Evolutionary conservation across 2,329 filamentous ascomycete genomes (phyloP).

Genomic region (Aspergillus ruber): DNA sequence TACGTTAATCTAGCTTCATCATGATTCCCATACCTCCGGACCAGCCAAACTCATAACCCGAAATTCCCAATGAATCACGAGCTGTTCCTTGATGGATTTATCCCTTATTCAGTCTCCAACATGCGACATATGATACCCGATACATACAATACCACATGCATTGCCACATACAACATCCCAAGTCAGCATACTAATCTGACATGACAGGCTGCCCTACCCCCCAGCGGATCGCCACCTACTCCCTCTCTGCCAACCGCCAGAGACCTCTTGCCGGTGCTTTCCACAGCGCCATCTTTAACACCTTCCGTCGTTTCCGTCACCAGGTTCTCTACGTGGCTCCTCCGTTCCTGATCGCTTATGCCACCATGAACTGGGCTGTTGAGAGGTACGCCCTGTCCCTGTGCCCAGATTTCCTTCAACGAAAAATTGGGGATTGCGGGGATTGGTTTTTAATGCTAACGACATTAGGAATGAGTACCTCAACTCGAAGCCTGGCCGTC

Average conservation of each 20-base stretch:
- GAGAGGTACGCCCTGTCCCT: slow-evolving; percentile 61
- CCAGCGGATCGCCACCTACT: slow-evolving; percentile 62
- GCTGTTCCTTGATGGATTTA: too few species aligned
- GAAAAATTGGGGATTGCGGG: neutral
- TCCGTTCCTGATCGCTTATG: slow-evolving; percentile 71
- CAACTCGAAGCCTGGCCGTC: slow-evolving; percentile 45
- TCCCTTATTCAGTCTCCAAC: too few species aligned
- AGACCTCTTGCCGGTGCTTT: slow-evolving; percentile 71
- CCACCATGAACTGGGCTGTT: slow-evolving; percentile 81
- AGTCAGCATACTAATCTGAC: neutral
- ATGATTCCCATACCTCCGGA: too few species aligned
- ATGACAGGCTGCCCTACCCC: slow-evolving; percentile 29
- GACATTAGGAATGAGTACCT: slow-evolving; percentile 43
- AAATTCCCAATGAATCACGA: too few species aligned
- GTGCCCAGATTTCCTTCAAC: neutral
- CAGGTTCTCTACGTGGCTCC: slow-evolving; percentile 89
- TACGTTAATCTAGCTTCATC: slow-evolving; percentile 45
- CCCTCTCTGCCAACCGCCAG: slow-evolving; percentile 80
- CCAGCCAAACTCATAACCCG: too few species aligned
- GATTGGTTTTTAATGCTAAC: neutral
- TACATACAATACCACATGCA: too few species aligned
- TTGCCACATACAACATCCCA: neutral
- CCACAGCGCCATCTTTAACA: slow-evolving; percentile 90
- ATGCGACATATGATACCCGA: too few species aligned
- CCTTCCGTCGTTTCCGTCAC: slow-evolving; percentile 73